Conservation (phyloP, 306 rosid species). For the Sicyos baderoa region DNA sequence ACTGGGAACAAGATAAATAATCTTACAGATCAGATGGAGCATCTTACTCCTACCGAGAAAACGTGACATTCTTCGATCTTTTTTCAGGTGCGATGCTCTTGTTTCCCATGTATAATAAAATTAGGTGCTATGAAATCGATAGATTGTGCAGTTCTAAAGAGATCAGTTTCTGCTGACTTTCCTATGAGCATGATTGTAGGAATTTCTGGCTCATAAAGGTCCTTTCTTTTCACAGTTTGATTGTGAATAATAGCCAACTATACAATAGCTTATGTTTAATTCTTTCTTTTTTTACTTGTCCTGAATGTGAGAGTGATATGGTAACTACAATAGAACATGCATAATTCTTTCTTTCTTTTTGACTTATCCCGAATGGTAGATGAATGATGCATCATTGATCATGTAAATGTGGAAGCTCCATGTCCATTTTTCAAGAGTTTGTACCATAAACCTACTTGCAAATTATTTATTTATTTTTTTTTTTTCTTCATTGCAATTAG, state of each 20-base stretch:
- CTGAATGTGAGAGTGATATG: not conserved
- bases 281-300: not conserved
- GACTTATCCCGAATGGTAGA: too few relatives aligned
- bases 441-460: not conserved
- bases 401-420: not conserved
- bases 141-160: conserved; percentile 11
- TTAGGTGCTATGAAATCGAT: conserved; percentile 24
- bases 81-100: conserved; percentile 31
- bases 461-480: not conserved
- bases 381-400: not conserved
- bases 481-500: not conserved
- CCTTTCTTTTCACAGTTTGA: not conserved
- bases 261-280: not conserved
- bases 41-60: conserved; percentile 52
- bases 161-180: not conserved
- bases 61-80: conserved; percentile 30
- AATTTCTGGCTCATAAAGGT: not conserved
- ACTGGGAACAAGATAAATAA: conserved; percentile 46
- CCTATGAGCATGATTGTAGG: conserved; percentile 5
- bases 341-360: too few relatives aligned
- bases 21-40: conserved; percentile 68
- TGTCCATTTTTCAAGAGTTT: not conserved
- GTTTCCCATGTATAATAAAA: conserved; percentile 28
- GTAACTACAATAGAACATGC: not conserved
- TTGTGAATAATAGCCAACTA: conserved; percentile 10